Percentiles rank a stretch among this genome's conserved stretches.
Conservation (phyloP, 202 grass and related monocot species). For the Thinopyrum obtusiflorum region DNA sequence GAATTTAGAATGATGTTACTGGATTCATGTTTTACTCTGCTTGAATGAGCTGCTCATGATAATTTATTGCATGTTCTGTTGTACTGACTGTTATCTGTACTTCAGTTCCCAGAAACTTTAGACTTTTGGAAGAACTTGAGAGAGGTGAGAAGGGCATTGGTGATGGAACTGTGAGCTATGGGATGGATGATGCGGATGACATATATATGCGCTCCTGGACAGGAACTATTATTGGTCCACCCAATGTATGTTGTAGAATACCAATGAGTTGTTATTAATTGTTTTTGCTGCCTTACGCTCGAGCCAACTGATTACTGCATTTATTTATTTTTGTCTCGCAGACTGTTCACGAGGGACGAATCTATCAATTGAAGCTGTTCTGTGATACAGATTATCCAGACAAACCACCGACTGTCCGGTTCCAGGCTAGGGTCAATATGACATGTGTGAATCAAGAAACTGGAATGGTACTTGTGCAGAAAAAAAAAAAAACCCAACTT, state of each 20-base stretch:
- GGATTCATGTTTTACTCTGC: not conserved
- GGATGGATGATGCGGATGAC: conserved; percentile 87
- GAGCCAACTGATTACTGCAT: conserved; percentile 2
- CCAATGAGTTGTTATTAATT: not conserved
- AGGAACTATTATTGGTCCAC: conserved; percentile 74
- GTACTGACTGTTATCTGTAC: conserved; percentile 27
- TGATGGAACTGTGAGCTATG: conserved; percentile 85
- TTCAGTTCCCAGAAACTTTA: conserved; percentile 84
- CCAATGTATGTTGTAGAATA: conserved; percentile 51
- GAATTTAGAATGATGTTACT: not conserved
- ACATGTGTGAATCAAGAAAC: conserved; percentile 67
- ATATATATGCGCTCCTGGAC: conserved; percentile 85
- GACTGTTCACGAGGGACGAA: conserved; percentile 79
- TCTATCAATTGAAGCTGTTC: conserved; percentile 73
- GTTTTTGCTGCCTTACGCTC: conserved; percentile 20
- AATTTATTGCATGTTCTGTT: conserved; percentile 25
- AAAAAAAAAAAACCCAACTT: not conserved
- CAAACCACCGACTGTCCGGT: conserved; percentile 61
- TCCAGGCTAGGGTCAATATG: conserved; percentile 80
- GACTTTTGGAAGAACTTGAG: conserved; percentile 74
- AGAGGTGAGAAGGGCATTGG: conserved; percentile 80
- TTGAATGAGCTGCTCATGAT: not conserved
- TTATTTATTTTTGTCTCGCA: conserved; percentile 29
- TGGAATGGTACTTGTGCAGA: conserved; percentile 57
- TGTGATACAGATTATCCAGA: conserved; percentile 81